Base-by-base conservation (phyloP, 768 basidiomycete genomes). In the Ramaria sp. region DNA sequence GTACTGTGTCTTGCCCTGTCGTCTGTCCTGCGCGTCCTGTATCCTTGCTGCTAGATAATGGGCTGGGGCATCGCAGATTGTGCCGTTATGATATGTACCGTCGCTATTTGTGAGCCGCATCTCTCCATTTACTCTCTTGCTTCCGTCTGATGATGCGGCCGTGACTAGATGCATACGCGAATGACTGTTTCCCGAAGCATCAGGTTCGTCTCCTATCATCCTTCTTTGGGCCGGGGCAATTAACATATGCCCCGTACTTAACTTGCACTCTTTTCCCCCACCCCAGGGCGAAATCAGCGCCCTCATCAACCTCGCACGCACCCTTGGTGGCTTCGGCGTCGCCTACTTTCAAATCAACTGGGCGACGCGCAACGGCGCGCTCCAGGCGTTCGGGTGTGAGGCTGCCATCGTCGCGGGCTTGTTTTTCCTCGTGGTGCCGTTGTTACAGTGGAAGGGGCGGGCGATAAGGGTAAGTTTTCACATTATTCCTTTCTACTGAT, bases 271-370 rank as follows among this genome's bases (percentile, higher is more conserved):
- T n/a, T n/a, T n/a, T n/a, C n/a, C n/a, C n/a, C 27, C 47, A 43
- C 59, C 59, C 30, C 62, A 81, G 70, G 84, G 84, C 27, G 84
- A 86, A 68, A 76, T 83, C 34, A 80, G 80, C 58, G 78, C 79
- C 0, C 68, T 84, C 22, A 68, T 84, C 60, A 85, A 83, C 62
- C 67, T 84, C 20, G 72, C 74, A 15, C 73, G 83, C 47, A 72
- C 70, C 1, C 69, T 83, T 19, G 81, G 81, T 38, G 76, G 82
- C 3, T 84, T 84, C 63, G 75, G 75, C 49, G 82, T 85, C 20
- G 79, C 83, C 0, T 84, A 79, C 66, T 85, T 79, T 66, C 82
- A 85, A 64, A 75, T 84, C 3, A 79, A 79, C 4, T 84, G 83
- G 83, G 81, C 82, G 5, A 63, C 68, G 30, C 80, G 76, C 61